Percentiles rank a stretch among this genome's conserved stretches.
Conservation (phyloP, 176 grass and related monocot genomes). For the Rhynchospora tenuis region DNA sequence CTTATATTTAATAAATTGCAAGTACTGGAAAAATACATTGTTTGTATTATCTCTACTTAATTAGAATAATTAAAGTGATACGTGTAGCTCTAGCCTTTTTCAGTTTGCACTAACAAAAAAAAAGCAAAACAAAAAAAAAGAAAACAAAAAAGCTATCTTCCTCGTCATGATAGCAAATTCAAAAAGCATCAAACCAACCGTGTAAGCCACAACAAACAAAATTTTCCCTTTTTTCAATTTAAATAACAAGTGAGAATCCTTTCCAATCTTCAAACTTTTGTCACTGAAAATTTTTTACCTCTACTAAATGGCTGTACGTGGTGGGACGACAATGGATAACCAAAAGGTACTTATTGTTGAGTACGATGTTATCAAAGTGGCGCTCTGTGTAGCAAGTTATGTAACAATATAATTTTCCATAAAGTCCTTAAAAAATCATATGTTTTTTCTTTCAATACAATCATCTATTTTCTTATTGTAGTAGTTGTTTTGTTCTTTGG, state of each 20-base stretch:
- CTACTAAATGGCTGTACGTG: neutral
- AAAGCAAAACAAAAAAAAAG: neutral
- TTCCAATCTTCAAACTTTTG: constrained; percentile 18
- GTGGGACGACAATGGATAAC: neutral
- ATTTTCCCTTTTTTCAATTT: neutral
- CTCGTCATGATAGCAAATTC: constrained; percentile 4
- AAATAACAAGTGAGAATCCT: constrained; percentile 1
- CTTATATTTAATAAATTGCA: neutral
- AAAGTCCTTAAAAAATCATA: neutral
- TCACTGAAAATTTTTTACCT: neutral
- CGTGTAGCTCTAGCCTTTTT: neutral
- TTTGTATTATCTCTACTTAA: neutral
- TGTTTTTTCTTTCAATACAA: neutral
- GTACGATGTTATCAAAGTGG: neutral
- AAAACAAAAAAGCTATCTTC: constrained; percentile 10
- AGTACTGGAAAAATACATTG: neutral
- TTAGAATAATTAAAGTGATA: neutral
- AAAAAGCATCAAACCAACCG: constrained; percentile 19
- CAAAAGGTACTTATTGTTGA: neutral
- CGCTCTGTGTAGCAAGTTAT: neutral
- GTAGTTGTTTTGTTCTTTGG: too few relatives aligned
- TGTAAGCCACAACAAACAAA: constrained; percentile 20
- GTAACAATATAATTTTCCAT: neutral
- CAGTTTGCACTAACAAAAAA: constrained; percentile 4
- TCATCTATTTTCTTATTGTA: too few relatives aligned